These are phyloP conservation scores for Ogataea pignaliae DNA, from an alignment of 805 yeast species.

Conservation along the genomic window DNA sequence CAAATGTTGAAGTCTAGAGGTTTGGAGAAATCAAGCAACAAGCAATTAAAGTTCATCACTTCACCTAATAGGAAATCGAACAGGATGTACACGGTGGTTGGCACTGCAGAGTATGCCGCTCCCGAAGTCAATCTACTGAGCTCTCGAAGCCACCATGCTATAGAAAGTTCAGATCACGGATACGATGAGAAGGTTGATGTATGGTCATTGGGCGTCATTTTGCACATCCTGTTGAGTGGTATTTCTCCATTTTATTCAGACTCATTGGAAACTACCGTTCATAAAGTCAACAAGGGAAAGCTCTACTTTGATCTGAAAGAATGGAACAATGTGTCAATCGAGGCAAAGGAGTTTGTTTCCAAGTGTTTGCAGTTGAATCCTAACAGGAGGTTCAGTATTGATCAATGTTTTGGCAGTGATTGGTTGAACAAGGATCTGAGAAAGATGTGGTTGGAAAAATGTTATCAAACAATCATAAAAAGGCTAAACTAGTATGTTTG, in stretches of 20 bases:
- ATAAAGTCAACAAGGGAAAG: slow-evolving; percentile 37
- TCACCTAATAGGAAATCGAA: background rate
- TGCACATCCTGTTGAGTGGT: slow-evolving; percentile 57
- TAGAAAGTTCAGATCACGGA: slow-evolving; percentile 24
- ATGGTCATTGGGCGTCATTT: slow-evolving; percentile 65
- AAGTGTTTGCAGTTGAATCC: slow-evolving; percentile 37
- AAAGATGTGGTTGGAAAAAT: slow-evolving; percentile 27
- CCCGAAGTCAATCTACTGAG: slow-evolving; percentile 57
- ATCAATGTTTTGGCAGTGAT: slow-evolving; percentile 36
- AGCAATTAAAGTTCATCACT: slow-evolving; percentile 19
- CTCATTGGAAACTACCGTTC: slow-evolving; percentile 37
- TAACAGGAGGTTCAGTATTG: slow-evolving; percentile 32
- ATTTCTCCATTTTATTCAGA: slow-evolving; percentile 56
- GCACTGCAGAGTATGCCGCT: slow-evolving; percentile 67
- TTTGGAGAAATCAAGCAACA: slow-evolving; percentile 40
- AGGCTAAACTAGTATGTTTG: too few relatives aligned
- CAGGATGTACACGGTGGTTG: slow-evolving; percentile 28
- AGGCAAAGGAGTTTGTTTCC: slow-evolving; percentile 44
- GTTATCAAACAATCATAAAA: slow-evolving; percentile 29
- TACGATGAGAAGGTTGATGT: slow-evolving; percentile 58
- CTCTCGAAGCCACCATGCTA: background rate
- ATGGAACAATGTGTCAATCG: slow-evolving; percentile 38
- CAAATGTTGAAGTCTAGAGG: slow-evolving; percentile 1
- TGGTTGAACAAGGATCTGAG: slow-evolving; percentile 44
- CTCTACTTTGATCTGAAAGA: slow-evolving; percentile 34